Evolutionary conservation across 106 monocot species (phyloP), one percentile per base, ranked within the genome.

Genomic region (Apostasia shenzhenica): DNA sequence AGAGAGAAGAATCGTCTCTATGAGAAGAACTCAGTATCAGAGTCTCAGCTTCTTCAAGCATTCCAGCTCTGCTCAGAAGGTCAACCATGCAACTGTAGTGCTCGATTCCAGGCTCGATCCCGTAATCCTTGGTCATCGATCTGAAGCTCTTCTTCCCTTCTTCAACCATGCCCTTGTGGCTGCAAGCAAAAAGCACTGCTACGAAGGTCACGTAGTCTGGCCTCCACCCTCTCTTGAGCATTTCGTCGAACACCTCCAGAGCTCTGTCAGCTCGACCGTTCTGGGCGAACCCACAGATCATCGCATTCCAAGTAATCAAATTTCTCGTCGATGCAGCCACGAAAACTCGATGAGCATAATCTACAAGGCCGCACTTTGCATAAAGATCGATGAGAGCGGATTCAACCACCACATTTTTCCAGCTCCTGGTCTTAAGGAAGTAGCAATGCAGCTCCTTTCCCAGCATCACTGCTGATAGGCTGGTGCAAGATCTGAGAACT

Each of bases 31-130:
- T 54, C 12, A 80, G 59, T 62, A 92, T 84, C 79, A 97, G 71
- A 40, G 72, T 77, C 71, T 97, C 97, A 11, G 92, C 97, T 80
- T 97, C 97, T 80, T 87, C 81, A 7, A 97, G 73, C 38, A 82
- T 75, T 13, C 87, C 92, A 10, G 79, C 86, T 26, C 89, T 78
- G 10, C 92, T 85, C 1, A 92, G 76, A 57, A 99, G 85, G 77
- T 88, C 90, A 51, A 90, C 90, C 81, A 99, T 85, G 74, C 92
- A 99, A 63, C 70, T 99, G 49, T 93, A 99, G 51, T 99, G 99
- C 75, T 93, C 90, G 4, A 88, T 58, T 47, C 93, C 81, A 13
- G 93, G 64, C 1, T 6, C 48, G 41, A 99, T 92, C 2, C 61
- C 64, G 46, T 86, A 89, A 2, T 87, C 79, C 48, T 79, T 77